These are phyloP conservation scores for Setaria italica DNA, from an alignment of 202 grass and related monocot genomes.

Conservation along the genomic window DNA sequence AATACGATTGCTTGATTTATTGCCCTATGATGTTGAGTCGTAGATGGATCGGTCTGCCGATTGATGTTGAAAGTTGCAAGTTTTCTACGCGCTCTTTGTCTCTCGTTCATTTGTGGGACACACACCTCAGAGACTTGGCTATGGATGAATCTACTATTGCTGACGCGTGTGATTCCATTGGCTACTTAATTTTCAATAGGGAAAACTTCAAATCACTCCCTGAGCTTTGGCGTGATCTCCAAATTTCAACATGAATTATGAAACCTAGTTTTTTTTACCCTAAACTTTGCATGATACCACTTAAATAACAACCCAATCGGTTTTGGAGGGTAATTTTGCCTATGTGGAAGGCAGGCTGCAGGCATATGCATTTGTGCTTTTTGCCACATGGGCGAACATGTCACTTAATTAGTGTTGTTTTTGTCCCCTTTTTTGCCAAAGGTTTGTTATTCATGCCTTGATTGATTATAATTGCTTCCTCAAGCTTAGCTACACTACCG, in stretches of 20 bases:
- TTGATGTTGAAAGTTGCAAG: conserved; percentile 39
- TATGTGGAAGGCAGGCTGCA: too few species aligned
- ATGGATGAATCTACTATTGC: not conserved
- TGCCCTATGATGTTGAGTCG: conserved; percentile 28
- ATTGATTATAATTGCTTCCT: not conserved
- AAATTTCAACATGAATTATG: not conserved
- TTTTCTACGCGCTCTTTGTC: conserved; percentile 21
- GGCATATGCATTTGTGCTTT: not conserved
- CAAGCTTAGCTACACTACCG: too few species aligned
- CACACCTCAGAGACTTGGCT: conserved; percentile 1
- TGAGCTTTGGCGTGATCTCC: not conserved
- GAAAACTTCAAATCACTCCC: not conserved
- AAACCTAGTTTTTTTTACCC: not conserved
- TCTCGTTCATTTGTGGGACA: conserved; percentile 9
- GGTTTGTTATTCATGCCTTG: not conserved
- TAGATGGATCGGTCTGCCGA: conserved; percentile 6
- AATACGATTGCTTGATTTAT: conserved; percentile 26
- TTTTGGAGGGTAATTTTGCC: not conserved
- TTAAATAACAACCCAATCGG: not conserved
- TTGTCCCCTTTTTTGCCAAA: not conserved
- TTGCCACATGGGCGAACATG: not conserved
- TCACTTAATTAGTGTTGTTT: too few species aligned
- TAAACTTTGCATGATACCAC: not conserved
- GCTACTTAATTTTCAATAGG: not conserved
- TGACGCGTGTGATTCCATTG: conserved; percentile 40